Evolutionary conservation across 1,139 yeast species (phyloP).

Genomic region (Pichia sp.): DNA sequence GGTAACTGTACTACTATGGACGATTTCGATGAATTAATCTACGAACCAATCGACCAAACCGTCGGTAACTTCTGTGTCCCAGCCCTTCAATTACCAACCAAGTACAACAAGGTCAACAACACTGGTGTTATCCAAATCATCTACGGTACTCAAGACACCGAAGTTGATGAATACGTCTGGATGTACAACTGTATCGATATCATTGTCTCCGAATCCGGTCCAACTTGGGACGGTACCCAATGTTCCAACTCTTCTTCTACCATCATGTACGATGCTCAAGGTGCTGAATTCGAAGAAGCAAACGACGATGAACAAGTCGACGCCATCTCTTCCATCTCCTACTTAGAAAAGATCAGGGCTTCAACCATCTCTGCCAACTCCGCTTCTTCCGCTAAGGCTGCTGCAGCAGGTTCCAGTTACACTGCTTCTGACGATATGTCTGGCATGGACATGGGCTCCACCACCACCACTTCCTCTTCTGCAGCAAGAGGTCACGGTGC

Average conservation of each 20-base stretch:
- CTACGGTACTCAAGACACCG: slow-evolving; percentile 12
- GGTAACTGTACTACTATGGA: slow-evolving; percentile 22
- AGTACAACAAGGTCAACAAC: slow-evolving; percentile 21
- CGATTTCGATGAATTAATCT: slow-evolving; percentile 26
- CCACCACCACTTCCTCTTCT: background rate
- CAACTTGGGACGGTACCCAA: slow-evolving; percentile 24
- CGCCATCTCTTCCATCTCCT: slow-evolving; percentile 10
- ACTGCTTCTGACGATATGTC: slow-evolving; percentile 7
- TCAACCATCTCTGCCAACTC: background rate
- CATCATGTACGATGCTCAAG: slow-evolving; percentile 11
- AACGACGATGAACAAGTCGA: slow-evolving; percentile 12
- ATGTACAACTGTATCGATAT: slow-evolving; percentile 33
- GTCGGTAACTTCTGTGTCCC: slow-evolving; percentile 31
- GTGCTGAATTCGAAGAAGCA: slow-evolving; percentile 11
- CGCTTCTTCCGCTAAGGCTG: background rate
- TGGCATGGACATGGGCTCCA: slow-evolving; percentile 14
- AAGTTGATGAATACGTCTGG: slow-evolving; percentile 8
- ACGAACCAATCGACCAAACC: slow-evolving; percentile 25
- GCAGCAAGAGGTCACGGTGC: background rate
- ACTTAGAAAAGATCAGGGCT: slow-evolving; percentile 13
- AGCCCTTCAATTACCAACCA: slow-evolving; percentile 26
- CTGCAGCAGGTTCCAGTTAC: background rate
- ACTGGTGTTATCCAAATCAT: slow-evolving; percentile 32
- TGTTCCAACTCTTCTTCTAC: slow-evolving; percentile 22
- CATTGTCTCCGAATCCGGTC: slow-evolving; percentile 26